Base-by-base conservation (phyloP, 208 protist genomes). In the Leishmania aethiopica region DNA sequence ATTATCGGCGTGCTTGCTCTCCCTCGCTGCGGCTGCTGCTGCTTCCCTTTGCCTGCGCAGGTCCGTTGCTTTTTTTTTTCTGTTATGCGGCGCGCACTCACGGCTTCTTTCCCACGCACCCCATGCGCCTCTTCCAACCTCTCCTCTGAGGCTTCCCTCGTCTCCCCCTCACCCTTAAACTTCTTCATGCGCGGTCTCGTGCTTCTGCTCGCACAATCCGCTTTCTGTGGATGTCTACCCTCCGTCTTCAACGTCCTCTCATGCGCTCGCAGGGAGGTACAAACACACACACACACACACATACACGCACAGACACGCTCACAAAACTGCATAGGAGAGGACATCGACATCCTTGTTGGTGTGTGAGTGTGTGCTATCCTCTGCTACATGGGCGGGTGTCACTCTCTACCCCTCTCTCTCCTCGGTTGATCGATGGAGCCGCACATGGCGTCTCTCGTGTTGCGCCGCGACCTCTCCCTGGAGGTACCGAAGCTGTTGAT, bases 401-500 rank as follows among this genome's bases (percentile, higher is more conserved):
- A 40, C 3, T 72, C 13, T 70, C 11, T 47, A 7, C 32, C n/a
- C 32, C n/a, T 60, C 28, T 42, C 72, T 42, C 62, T 8, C 28
- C 32, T 76, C 32, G 15, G 11, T 40, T 22, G 25, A 6, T 71
- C 32, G 25, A 45, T 80, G 1, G 7, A 64, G 71, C 35, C 8
- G 57, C 32, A 3, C 32, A 87, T 86, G 73, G 2, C 80, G 35
- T 79, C 80, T 7, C 75, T 88, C 32, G 73, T 80, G 6, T 53
- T 84, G 28, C 80, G 78, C 28, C 82, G 70, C 28, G 87, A 86
- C 42, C 79, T 85, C 32, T 77, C 89, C 0, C 80, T 97, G 8
- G 89, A 90, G 80, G 80, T 93, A n/a, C 86, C 94, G 1, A 89
- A 87, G 73, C 76, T 93, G 32, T 83, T 96, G 11, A 64, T 96